Base-by-base conservation (phyloP, 768 basidiomycete species). In the Termitomyces bulborhizus region DNA sequence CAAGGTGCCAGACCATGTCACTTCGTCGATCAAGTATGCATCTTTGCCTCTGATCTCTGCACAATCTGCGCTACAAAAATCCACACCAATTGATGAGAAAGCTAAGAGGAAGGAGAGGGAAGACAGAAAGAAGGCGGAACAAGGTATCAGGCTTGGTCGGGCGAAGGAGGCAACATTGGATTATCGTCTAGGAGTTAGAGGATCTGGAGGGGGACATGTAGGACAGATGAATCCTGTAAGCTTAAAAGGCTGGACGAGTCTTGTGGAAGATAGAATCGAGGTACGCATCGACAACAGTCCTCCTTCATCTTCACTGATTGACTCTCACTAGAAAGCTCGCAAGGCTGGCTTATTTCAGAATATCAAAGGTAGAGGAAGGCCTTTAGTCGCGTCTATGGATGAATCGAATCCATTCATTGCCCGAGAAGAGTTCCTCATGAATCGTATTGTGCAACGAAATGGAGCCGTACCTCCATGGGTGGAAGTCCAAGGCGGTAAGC, bases 401-500 rank as follows among this genome's bases (percentile, higher is more conserved):
- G 78, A 79, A 59, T 64, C 66, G 8, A 81, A 80, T 57, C 78
- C 79, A 0, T 80, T 80, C 68, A 85, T 94, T 56, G 79, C 79
- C 6, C 76, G 86, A 7, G 88, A 89, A 60, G 90, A 93, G 64
- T 89, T 86, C 61, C 72, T 93, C 46, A 84, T 93, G 85, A 94
- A 93, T 61, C 82, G 91, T 12, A 90, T 92, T 55, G 79, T 93
- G 6, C 85, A 90, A 63, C 76, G 83, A 48, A 86, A 91, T 59
- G 90, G 88, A n/a, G 88, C 86, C 6, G 80, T 83, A 3, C 92
- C 91, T 31, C 86, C 89, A 3, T 94, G 92, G 91, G 84, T 93
- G 1, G 90, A 93, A 69, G 63, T 90, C 34, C 91, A 92, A 68
- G 73, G 75, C 54, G 86, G 86, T 83, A 58, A 45, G 79, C 66